Evolutionary conservation across 2,329 filamentous ascomycete genomes (phyloP).

Genomic region (Fusarium hainanense): DNA sequence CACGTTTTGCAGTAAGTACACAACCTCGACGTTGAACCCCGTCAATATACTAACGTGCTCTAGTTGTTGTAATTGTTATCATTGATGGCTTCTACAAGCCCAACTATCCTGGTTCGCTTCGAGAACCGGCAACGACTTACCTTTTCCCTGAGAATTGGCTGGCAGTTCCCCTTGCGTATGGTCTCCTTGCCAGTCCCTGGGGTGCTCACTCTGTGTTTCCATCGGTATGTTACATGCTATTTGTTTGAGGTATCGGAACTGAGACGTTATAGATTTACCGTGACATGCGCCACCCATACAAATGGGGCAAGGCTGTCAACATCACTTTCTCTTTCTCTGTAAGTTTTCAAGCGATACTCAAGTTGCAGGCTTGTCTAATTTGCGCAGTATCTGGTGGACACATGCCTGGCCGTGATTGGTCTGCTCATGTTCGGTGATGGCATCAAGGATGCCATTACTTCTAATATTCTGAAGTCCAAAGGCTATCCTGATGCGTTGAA

Average conservation of each 20-base stretch:
- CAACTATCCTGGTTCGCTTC: slow-evolving; percentile 81
- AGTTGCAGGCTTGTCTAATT: slow-evolving; percentile 2
- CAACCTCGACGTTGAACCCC: background rate
- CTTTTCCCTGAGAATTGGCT: slow-evolving; percentile 88
- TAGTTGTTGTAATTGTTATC: slow-evolving; percentile 86
- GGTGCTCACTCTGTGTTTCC: slow-evolving; percentile 79
- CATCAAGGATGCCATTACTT: slow-evolving; percentile 90
- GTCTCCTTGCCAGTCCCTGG: slow-evolving; percentile 84
- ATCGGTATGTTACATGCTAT: slow-evolving; percentile 63
- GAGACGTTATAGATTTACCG: slow-evolving; percentile 62
- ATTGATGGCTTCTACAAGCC: slow-evolving; percentile 88
- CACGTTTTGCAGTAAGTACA: slow-evolving; percentile 82
- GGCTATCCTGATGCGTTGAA: slow-evolving; percentile 80
- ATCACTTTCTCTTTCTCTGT: slow-evolving; percentile 88
- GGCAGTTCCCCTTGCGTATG: slow-evolving; percentile 87
- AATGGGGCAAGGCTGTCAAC: slow-evolving; percentile 79
- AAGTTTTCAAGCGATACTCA: slow-evolving; percentile 47
- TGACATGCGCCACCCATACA: slow-evolving; percentile 79
- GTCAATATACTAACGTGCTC: slow-evolving; percentile 1
- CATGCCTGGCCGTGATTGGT: slow-evolving; percentile 83
- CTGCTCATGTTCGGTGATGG: slow-evolving; percentile 94
- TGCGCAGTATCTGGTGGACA: slow-evolving; percentile 78
- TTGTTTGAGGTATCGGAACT: background rate
- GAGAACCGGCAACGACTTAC: slow-evolving; percentile 81
- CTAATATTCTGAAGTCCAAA: slow-evolving; percentile 81